phyloP scores from a whole-genome alignment of 495 filamentous ascomycete genomes.

The Penicillium verhagenii region DNA sequence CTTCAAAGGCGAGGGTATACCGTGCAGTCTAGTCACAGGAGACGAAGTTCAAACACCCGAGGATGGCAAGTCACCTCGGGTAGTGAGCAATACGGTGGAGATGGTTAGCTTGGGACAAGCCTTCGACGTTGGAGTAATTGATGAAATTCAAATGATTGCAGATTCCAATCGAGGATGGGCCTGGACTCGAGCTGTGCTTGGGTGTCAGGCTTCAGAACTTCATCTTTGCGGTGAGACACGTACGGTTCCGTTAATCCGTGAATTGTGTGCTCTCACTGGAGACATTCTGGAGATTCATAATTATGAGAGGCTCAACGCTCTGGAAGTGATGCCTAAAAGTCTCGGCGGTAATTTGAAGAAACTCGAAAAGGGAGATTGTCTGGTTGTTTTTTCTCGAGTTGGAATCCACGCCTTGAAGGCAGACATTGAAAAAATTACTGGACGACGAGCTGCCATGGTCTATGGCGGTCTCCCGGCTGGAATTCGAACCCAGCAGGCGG shows the following conservation, averaged over 20 bases:
- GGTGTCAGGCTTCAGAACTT: constrained; percentile 79
- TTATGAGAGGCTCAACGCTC: constrained; percentile 79
- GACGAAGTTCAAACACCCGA: constrained; percentile 73
- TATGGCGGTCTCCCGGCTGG: constrained; percentile 93
- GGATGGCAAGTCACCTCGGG: constrained; percentile 41
- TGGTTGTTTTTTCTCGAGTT: constrained; percentile 81
- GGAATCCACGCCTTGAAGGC: constrained; percentile 77
- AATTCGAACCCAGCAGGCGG: constrained; percentile 85
- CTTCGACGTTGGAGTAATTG: constrained; percentile 91
- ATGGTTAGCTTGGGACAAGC: constrained; percentile 74
- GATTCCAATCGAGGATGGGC: constrained; percentile 83
- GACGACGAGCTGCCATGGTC: constrained; percentile 80
- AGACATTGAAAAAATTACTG: constrained; percentile 73
- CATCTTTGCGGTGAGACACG: constrained; percentile 93
- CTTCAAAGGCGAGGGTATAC: constrained; percentile 69
- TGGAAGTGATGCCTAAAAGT: constrained; percentile 62
- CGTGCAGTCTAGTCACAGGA: constrained; percentile 82
- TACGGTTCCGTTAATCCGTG: constrained; percentile 72
- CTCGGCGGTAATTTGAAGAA: constrained; percentile 60
- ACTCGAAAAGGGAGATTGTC: constrained; percentile 84
- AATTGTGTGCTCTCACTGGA: constrained; percentile 76
- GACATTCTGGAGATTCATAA: constrained; percentile 77
- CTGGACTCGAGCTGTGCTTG: constrained; percentile 92
- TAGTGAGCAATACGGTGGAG: constrained; percentile 90
- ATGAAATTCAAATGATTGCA: constrained; percentile 98